Evolutionary conservation across 768 basidiomycete species (phyloP), one percentile per base, ranked within the genome.

Genomic region (Mrakia hoshinonis): DNA sequence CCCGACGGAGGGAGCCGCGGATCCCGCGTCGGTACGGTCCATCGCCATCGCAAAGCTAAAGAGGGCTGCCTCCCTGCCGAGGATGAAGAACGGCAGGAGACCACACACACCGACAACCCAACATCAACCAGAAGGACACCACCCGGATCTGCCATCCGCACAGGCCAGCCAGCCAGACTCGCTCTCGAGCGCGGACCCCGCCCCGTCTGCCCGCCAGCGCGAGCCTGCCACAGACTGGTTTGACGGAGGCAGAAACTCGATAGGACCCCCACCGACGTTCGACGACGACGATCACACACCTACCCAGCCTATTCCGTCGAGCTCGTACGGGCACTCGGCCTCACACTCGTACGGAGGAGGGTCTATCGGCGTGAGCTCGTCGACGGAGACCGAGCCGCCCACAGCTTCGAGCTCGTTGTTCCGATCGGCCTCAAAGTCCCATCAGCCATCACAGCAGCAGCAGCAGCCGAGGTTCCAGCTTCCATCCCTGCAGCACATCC

Each of bases 81-180:
- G 92, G 73, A 90, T 90, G 87, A 92, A 92, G 79, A 89, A 92
- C 79, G 92, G 92, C 10, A 82, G 92, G 68, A 83, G 92, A 52
- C 92, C 91, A 60, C 52, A 18, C 18, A 48, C 64, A 60, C 48
- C 52, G 4, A 47, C 58, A 15, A 49, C 36, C 46, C 20, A 48
- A 4, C 52, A 20, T 18, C 43, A 55, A 20, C 31, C 34, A 43
- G n/a, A n/a, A n/a, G n/a, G n/a, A n/a, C n/a, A n/a, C n/a, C n/a
- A n/a, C n/a, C n/a, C n/a, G n/a, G n/a, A n/a, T n/a, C n/a, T n/a
- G n/a, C n/a, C 52, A 29, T 29, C 26, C 39, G 46, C 38, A 39
- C 55, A 38, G 34, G 24, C 36, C 38, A 29, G 22, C 20, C 26
- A 46, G 31, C 48, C 38, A 47, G 36, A 31, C 26, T 26, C 11